Percentiles rank a stretch among this genome's conserved stretches.
phyloP scores from a whole-genome alignment of 2,329 filamentous ascomycete genomes.

The Cryphonectria naterciae region DNA sequence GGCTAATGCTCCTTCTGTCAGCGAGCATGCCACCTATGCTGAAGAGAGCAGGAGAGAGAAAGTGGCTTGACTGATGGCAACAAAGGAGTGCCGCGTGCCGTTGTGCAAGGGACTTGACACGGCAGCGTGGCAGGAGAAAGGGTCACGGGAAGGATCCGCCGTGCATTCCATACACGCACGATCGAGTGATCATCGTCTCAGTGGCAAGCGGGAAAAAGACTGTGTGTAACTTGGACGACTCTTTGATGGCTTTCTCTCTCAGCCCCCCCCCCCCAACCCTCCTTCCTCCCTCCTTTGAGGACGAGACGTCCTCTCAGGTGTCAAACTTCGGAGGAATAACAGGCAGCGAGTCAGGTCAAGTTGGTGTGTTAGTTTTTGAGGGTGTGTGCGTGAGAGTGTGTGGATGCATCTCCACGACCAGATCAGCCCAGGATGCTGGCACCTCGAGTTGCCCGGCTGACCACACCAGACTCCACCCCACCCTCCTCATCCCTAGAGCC shows the following conservation, averaged over 20 bases:
- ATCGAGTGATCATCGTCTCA: background rate
- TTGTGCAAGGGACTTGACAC: background rate
- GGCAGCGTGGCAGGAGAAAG: background rate
- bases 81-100: background rate
- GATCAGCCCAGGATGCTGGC: background rate
- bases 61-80: background rate
- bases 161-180: background rate
- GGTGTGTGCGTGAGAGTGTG: background rate
- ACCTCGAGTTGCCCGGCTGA: conserved; percentile 4
- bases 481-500: background rate
- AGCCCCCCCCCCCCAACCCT: too few species aligned
- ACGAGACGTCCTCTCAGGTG: background rate
- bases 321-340: background rate
- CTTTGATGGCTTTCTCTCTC: background rate
- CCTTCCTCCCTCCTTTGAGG: background rate
- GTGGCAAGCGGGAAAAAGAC: background rate
- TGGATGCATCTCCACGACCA: background rate
- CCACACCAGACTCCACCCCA: background rate
- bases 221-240: background rate
- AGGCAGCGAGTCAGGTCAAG: background rate
- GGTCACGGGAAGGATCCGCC: conserved; percentile 10
- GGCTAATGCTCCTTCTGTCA: conserved; percentile 18
- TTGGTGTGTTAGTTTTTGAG: background rate
- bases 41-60: background rate
- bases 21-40: conserved; percentile 7